Evolutionary conservation across 768 basidiomycete species (phyloP), one percentile per base, ranked within the genome.

Genomic region (Pseudohyphozyma bogoriensis): DNA sequence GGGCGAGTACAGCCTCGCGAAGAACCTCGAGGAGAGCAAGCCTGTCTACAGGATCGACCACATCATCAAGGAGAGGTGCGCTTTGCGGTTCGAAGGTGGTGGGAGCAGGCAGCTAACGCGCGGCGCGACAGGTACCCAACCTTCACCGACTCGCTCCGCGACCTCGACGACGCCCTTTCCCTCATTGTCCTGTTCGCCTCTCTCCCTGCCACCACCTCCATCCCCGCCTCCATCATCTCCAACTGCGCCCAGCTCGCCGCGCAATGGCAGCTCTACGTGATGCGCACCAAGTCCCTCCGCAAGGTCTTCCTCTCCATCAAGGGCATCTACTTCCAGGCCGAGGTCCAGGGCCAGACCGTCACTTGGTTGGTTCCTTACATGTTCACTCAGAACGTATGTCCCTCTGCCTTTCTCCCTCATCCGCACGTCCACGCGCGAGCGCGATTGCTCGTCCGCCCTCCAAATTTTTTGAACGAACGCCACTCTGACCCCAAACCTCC

Each of bases 41-140:
- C 95, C 95, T 3, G 82, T 86, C 18, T 96, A 96, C 71, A 79
- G 81, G 36, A 74, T 99, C 52, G 95, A 99, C 75, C 95, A 97
- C 72, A 86, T 99, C 63, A 85, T 99, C 72, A 97, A 99, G 72
- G 95, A 97, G 76, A 79, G 95, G 91, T 93, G 66, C 67, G 62
- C 52, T 58, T 36, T 33, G 29, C 36, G 18, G 2, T 20, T 37
- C n/a, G 33, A 16, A 12, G 8, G 32, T 31, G 39, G 22, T 18
- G 39, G 4, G 40, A 5, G 9, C 16, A 26, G 40, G 32, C 51
- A 49, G 28, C 10, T n/a, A n/a, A n/a, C n/a, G n/a, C n/a, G n/a
- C n/a, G n/a, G n/a, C n/a, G n/a, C n/a, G n/a, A n/a, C 63, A 95
- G 93, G 72, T 99, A 99, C 75, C 91, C 95, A 3, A 95, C 91